phyloP scores from a whole-genome alignment of 2,329 filamentous ascomycete genomes.

The Fusarium anguioides region DNA sequence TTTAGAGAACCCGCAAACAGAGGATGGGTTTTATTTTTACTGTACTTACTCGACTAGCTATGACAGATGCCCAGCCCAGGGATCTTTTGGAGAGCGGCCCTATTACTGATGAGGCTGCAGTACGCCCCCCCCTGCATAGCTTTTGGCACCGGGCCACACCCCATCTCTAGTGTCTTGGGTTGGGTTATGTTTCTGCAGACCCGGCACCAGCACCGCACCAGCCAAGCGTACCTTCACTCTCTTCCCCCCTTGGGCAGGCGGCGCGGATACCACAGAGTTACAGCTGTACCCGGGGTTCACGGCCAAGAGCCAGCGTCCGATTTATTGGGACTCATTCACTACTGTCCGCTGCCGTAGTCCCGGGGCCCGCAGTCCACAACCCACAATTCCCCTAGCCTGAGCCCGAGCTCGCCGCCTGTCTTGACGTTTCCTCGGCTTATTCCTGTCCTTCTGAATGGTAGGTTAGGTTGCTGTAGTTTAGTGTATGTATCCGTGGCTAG shows the following conservation, averaged over 20 bases:
- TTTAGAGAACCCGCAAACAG: conserved; percentile 16
- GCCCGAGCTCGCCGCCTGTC: conserved; percentile 30
- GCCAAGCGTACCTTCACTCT: conserved; percentile 2
- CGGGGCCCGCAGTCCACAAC: conserved; percentile 39
- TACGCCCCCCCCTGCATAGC: conserved; percentile 27
- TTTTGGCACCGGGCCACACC: conserved; percentile 37
- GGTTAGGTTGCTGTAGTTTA: conserved; percentile 3
- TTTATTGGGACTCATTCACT: conserved; percentile 36
- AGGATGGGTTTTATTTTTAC: conserved; percentile 15
- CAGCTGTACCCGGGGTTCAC: conserved; percentile 39
- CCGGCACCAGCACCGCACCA: conserved; percentile 28
- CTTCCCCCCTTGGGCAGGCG: background rate
- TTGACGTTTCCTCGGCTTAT: conserved; percentile 33
- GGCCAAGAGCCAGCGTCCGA: conserved; percentile 33
- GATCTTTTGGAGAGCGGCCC: conserved; percentile 39
- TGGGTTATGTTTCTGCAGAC: conserved; percentile 26
- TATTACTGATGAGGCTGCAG: conserved; percentile 38
- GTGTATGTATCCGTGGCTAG: too few relatives aligned
- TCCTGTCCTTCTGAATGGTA: conserved; percentile 29
- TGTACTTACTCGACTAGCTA: background rate
- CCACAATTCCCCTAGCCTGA: conserved; percentile 33
- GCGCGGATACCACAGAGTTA: conserved; percentile 10
- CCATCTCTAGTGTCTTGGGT: conserved; percentile 36
- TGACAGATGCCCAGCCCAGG: conserved; percentile 40
- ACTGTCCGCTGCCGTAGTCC: conserved; percentile 41